Evolutionary conservation across 1,284 basidiomycete species (phyloP), one percentile per base, ranked within the genome.

Genomic region (Tetrapyrgos nigripes): DNA sequence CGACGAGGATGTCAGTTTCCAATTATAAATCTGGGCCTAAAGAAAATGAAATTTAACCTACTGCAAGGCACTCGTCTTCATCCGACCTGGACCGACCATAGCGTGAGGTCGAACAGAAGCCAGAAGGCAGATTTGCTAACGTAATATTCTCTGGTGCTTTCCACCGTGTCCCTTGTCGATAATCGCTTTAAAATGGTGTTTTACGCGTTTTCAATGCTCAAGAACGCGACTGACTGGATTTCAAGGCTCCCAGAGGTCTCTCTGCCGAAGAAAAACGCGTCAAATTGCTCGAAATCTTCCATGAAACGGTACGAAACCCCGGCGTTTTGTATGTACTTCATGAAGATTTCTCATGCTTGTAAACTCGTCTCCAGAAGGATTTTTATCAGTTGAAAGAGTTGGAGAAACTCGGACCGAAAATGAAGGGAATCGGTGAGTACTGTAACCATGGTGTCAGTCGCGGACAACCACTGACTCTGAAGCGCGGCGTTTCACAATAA

Each of bases 351-450:
- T n/a, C 28, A 1, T 33, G 40, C 24, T n/a, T 21, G 11, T 59
- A 31, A 27, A 23, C 37, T 19, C 17, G 14, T 37, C 21, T 33
- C 17, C 11, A 40, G 94, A 90, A 89, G 73, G 93, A 95, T 69
- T 96, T 96, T 70, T 96, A 83, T 70, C 91, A 93, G 78, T 80
- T 96, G 50, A 96, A 95, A 70, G 94, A 96, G 66, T 80, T 96
- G 19, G 94, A 96, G 74, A 96, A 94, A 70, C 79, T 90, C 4
- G 89, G 82, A 1, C 86, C 89, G 27, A 95, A 95, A 71, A 80
- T 89, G 77, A 95, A 96, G 69, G 93, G 94, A 19, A 94, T 96
- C 55, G 91, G 93, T 92, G 66, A 57, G 76, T 21, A 11, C 9
- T 17, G 23, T 28, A 14, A 9, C 26, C 2, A 2, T 29, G 23